These are phyloP conservation scores for Cucurbitaria berberidis DNA, from an alignment of 2,329 filamentous ascomycete species.

Conservation along the genomic window DNA sequence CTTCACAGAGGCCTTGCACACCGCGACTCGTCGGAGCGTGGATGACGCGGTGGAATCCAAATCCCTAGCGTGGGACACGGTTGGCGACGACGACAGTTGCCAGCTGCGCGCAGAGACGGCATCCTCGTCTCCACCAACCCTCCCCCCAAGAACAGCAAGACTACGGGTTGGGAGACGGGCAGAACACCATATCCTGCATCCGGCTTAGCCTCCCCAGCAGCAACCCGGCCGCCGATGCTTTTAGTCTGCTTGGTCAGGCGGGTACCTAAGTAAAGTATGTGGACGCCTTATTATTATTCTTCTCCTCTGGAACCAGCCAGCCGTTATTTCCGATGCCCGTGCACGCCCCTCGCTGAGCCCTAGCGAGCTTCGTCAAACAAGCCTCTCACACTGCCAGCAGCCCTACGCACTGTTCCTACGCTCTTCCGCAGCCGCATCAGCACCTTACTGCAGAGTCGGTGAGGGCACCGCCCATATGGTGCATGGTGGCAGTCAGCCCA, in stretches of 20 bases:
- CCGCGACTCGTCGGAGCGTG: constrained; percentile 28
- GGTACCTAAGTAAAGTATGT: constrained; percentile 15
- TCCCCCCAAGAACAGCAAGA: constrained; percentile 12
- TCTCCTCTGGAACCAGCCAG: constrained; percentile 4
- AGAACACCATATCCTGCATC: constrained; percentile 33
- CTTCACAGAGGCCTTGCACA: constrained; percentile 24
- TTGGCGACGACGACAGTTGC: constrained; percentile 11
- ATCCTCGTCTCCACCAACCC: constrained; percentile 4
- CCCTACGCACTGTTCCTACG: constrained; percentile 37
- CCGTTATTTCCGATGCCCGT: too few species aligned
- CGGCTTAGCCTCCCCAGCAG: constrained; percentile 20
- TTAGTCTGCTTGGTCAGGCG: constrained; percentile 29
- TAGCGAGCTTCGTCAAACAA: constrained; percentile 22
- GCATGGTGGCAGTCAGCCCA: constrained; percentile 27
- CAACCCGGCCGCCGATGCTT: constrained; percentile 15
- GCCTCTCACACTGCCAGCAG: constrained; percentile 31
- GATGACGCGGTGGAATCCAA: constrained; percentile 17
- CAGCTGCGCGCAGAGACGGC: constrained; percentile 11
- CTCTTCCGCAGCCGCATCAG: constrained; percentile 38
- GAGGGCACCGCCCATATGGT: constrained; percentile 19
- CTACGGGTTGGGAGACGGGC: constrained; percentile 25
- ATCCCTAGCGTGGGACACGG: constrained; percentile 23
- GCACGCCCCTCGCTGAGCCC: constrained; percentile 26
- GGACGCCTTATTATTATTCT: too few species aligned
- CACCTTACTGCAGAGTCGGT: constrained; percentile 37